Conservation (phyloP, 805 yeast species). For the Candida orba region DNA sequence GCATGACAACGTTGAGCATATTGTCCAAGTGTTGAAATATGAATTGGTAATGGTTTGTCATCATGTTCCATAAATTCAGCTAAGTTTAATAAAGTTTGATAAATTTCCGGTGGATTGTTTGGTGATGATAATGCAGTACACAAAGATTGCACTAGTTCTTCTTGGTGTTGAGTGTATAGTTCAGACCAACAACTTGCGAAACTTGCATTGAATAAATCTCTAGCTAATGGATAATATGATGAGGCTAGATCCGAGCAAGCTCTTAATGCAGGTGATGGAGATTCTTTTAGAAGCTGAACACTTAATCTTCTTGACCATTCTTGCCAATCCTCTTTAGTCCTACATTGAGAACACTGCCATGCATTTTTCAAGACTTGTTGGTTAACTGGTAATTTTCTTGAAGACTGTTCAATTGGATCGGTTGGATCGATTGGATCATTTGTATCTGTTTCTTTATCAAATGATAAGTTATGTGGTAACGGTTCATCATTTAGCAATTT, state of each 20-base stretch:
- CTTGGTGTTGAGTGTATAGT: constrained; percentile 80
- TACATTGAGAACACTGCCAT: constrained; percentile 87
- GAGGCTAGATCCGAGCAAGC: constrained; percentile 90
- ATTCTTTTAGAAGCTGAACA: constrained; percentile 79
- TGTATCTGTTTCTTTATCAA: constrained; percentile 50
- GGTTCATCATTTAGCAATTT: constrained; percentile 81
- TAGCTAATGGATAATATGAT: constrained; percentile 80
- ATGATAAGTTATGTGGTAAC: constrained; percentile 65
- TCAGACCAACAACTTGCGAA: constrained; percentile 96
- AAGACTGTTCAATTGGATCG: constrained; percentile 56
- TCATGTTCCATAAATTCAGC: constrained; percentile 98
- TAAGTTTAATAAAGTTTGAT: constrained; percentile 79
- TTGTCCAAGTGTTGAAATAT: constrained; percentile 82
- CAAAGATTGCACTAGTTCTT: constrained; percentile 77
- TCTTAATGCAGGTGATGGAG: constrained; percentile 89
- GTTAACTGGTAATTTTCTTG: constrained; percentile 67
- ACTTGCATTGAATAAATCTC: constrained; percentile 87
- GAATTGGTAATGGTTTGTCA: constrained; percentile 87
- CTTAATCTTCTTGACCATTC: constrained; percentile 91
- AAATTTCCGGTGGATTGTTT: constrained; percentile 91
- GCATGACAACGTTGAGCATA: constrained; percentile 96
- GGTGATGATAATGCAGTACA: constrained; percentile 85
- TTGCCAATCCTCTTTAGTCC: constrained; percentile 95
- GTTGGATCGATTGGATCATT: constrained; percentile 38
- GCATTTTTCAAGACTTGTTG: constrained; percentile 62